Evolutionary conservation across 768 basidiomycete genomes (phyloP), one percentile per base, ranked within the genome.

Genomic region (Kwoniella europaea): DNA sequence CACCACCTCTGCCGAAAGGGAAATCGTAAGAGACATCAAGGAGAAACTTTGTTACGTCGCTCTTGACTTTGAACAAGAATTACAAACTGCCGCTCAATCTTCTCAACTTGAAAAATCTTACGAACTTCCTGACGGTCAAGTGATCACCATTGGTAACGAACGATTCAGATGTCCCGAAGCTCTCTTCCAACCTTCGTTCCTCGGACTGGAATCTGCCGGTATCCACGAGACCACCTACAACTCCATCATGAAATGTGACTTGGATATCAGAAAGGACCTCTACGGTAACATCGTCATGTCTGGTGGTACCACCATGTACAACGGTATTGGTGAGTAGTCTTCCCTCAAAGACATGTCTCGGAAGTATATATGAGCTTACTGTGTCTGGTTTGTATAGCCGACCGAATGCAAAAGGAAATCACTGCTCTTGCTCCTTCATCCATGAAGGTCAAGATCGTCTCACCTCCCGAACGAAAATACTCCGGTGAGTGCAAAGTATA

Each of bases 21-120:
- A 94, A 89, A 93, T 97, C 69, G 94, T 96, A 77, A 88, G 94
- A 70, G 94, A 96, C 84, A 95, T 97, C 88, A 97, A 97, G 88
- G 93, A 94, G 88, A 94, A 93, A 88, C 89, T 95, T 35, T 94
- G 93, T 85, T 95, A 95, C 83, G 94, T 96, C 74, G 93, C 93
- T 50, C 88, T 94, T 71, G 93, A 95, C 85, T 95, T 94, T 76
- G 93, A 95, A 82, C 91, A 94, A 85, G 94, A 96, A 85, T 86
- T 95, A 76, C 91, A 92, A 85, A 92, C 91, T 22, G 93, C 93
- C 52, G 91, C 92, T 69, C 91, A 92, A 81, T 92, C 91, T 24
- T 93, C 92, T 58, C 89, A 91, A 54, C 87, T 94, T 61, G 94
- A 95, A 87, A 96, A 94, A 88, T 91, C 88, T 79, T 96, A 95